Conservation (phyloP, 805 yeast species). For the Lachancea meyersii region DNA sequence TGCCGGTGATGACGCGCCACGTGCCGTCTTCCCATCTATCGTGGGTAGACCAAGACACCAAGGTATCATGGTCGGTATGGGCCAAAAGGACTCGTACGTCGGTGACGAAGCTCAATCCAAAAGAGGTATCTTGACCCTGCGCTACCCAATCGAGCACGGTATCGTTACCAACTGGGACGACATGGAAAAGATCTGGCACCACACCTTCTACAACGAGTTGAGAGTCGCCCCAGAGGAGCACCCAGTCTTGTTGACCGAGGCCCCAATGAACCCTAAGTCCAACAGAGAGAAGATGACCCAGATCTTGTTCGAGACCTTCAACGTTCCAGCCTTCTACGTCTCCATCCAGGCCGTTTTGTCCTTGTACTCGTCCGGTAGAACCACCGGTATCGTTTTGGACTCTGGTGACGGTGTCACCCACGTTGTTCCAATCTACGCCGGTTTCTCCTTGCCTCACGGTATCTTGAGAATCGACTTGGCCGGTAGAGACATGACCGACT, state of each 20-base stretch:
- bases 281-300: slow-evolving; percentile 99
- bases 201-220: slow-evolving; percentile 99
- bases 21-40: slow-evolving; percentile 99
- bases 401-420: slow-evolving; percentile 99
- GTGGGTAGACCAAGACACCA: slow-evolving; percentile 99
- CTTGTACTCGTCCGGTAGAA: slow-evolving; percentile 98
- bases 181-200: slow-evolving; percentile 99
- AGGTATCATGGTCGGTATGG: slow-evolving; percentile 99
- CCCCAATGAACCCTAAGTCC: slow-evolving; percentile 98
- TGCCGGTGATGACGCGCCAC: slow-evolving; percentile 99
- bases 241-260: slow-evolving; percentile 98
- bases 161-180: slow-evolving; percentile 99
- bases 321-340: slow-evolving; percentile 99
- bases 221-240: slow-evolving; percentile 99
- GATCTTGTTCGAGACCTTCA: slow-evolving; percentile 97
- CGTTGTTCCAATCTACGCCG: slow-evolving; percentile 99
- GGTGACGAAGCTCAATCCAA: slow-evolving; percentile 99
- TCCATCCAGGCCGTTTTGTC: slow-evolving; percentile 98
- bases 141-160: slow-evolving; percentile 99
- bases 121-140: slow-evolving; percentile 98
- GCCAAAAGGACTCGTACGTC: slow-evolving; percentile 98
- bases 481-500: slow-evolving; percentile 98
- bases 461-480: slow-evolving; percentile 98
- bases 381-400: slow-evolving; percentile 99
- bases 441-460: slow-evolving; percentile 99